Evolutionary conservation across 345 rosid genomes (phyloP).

Genomic region (Camelina laxa): DNA sequence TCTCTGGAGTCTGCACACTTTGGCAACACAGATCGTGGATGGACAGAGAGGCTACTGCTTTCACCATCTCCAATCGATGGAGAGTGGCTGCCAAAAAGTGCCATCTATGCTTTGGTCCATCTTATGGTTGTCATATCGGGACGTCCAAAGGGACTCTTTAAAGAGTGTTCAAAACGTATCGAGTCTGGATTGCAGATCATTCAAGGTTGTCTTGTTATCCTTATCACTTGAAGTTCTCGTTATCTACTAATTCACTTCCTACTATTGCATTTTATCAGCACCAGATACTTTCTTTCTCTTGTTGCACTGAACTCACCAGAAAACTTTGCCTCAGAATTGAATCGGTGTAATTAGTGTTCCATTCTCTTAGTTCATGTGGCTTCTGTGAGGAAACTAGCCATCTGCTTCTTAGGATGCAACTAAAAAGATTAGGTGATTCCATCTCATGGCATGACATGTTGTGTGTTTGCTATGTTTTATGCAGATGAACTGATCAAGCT

Average conservation of each 20-base stretch:
- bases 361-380: slow-evolving; percentile 13
- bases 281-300: slow-evolving; percentile 1
- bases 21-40: slow-evolving; percentile 59
- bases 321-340: neutral
- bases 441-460: slow-evolving; percentile 21
- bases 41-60: slow-evolving; percentile 75
- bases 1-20: slow-evolving; percentile 65
- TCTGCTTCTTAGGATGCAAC: slow-evolving; percentile 7
- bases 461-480: slow-evolving; percentile 38
- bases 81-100: slow-evolving; percentile 93
- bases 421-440: slow-evolving; percentile 19
- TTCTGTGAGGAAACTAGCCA: slow-evolving; percentile 4
- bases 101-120: slow-evolving; percentile 86
- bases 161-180: slow-evolving; percentile 90
- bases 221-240: neutral
- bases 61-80: slow-evolving; percentile 93
- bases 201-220: slow-evolving; percentile 56
- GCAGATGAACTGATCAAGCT: slow-evolving; percentile 87
- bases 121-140: slow-evolving; percentile 87
- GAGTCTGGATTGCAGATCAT: slow-evolving; percentile 79
- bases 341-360: neutral
- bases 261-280: slow-evolving; percentile 6
- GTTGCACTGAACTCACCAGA: slow-evolving; percentile 3
- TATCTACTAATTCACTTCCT: neutral
- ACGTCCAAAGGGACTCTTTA: slow-evolving; percentile 94